Base-by-base conservation (phyloP, 2,329 filamentous ascomycete genomes). In the Thelonectria discophora region DNA sequence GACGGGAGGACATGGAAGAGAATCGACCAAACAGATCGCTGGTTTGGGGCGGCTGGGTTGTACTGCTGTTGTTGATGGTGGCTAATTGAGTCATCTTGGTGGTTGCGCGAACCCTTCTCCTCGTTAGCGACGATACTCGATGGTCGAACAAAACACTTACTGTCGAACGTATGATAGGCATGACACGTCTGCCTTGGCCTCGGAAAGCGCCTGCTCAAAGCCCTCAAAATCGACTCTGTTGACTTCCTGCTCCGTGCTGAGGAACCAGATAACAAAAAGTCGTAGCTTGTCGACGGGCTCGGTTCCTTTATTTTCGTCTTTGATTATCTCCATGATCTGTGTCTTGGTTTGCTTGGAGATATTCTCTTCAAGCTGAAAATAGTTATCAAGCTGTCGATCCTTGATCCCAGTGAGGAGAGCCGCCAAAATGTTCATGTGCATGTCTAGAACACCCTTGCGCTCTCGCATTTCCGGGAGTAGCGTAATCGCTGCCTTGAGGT, bases 41-140 rank as follows among this genome's bases (percentile, higher is more conserved):
- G 3, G 91, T 88, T 17, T 66, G 77, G 76, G 75, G 74, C 66
- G 87, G 86, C 69, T 89, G 85, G 17, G 86, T 82, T 62, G 90
- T 83, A 13, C 91, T 89, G 30, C 89, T 90, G 65, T 94, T 95
- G 64, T 94, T 95, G 64, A 94, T 89, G 1, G 94, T 96, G 4
- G 94, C 92, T 76, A 99, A 91, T 87, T 98, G 97, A 13, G 94
- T 98, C 93, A 98, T 97, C 66, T 95, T 93, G 5, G 94, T 98
- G 52, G 97, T 93, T 67, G 96, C 92, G 62, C 94, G 93, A 54
- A 98, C 92, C 76, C 91, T 88, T 39, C 72, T 45, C 50, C 9
- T 34, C 15, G 46, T 76, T 67, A 79, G 75, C 42, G 15, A 48
- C 53, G 55, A 34, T 11, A 1, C 3, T 9, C 17, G 21, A 15